A percentile compares a stretch with the other conserved stretches of the same genome.
phyloP scores from a whole-genome alignment of 345 rosid genomes.

The Camelina sativa region DNA sequence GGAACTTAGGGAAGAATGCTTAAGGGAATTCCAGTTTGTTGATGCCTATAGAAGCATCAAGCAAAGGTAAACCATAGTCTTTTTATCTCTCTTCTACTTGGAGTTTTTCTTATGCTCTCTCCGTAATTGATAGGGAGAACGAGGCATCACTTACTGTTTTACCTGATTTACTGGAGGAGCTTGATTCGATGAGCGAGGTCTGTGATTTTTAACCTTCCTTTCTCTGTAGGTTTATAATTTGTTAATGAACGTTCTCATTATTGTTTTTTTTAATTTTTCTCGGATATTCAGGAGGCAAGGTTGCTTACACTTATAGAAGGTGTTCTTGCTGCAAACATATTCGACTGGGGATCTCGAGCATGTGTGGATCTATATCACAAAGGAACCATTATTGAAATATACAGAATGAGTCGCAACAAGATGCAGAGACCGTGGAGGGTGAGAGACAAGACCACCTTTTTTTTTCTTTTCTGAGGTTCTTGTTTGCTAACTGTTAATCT shows the following conservation, averaged over 20 bases:
- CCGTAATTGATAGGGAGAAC: slow-evolving; percentile 73
- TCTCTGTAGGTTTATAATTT: slow-evolving; percentile 12
- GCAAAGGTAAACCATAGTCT: slow-evolving; percentile 61
- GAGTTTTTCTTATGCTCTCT: slow-evolving; percentile 22
- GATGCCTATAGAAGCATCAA: slow-evolving; percentile 98
- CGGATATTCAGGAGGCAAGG: slow-evolving; percentile 74
- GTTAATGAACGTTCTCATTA: not conserved
- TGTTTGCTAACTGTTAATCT: not conserved
- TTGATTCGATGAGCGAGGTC: slow-evolving; percentile 89
- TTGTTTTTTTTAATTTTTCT: slow-evolving; percentile 6
- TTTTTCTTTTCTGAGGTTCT: not conserved
- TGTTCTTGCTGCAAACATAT: slow-evolving; percentile 97
- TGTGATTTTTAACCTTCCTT: slow-evolving; percentile 32
- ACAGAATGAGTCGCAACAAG: slow-evolving; percentile 97
- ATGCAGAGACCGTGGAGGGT: slow-evolving; percentile 99
- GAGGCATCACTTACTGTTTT: slow-evolving; percentile 99
- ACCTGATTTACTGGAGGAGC: slow-evolving; percentile 84
- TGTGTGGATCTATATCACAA: slow-evolving; percentile 98
- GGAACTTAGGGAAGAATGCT: slow-evolving; percentile 97
- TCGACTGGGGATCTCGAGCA: slow-evolving; percentile 99
- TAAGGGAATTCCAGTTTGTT: slow-evolving; percentile 94
- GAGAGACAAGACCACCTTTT: slow-evolving; percentile 38
- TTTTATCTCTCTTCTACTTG: slow-evolving; percentile 14
- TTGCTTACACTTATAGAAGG: slow-evolving; percentile 91
- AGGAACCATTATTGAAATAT: slow-evolving; percentile 97